Evolutionary conservation across 805 yeast genomes (phyloP).

Genomic region (Scheffersomyces coipomensis): DNA sequence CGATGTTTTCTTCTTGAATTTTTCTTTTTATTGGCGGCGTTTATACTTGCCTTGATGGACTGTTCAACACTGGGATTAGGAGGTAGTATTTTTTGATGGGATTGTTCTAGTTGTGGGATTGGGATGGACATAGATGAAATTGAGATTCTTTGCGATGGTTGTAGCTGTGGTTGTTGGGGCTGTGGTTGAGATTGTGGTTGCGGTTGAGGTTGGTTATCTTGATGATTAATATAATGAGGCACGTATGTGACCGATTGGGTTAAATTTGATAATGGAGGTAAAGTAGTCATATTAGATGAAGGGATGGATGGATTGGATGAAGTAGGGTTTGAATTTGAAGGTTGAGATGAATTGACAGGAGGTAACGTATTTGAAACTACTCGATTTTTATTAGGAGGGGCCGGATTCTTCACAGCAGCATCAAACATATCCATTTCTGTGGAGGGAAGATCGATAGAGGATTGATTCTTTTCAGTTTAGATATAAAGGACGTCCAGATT

Average conservation of each 20-base stretch:
- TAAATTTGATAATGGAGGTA: not conserved
- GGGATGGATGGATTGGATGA: not conserved
- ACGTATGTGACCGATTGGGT: not conserved
- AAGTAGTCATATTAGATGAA: not conserved
- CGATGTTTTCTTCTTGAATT: conserved; percentile 58
- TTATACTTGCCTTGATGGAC: conserved; percentile 1
- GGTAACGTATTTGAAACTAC: not conserved
- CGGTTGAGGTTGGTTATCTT: conserved; percentile 5
- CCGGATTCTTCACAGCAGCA: conserved; percentile 31
- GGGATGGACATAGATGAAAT: not conserved
- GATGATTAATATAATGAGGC: not conserved
- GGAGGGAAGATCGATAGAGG: too few species aligned
- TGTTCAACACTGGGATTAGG: conserved; percentile 3
- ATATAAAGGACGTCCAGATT: too few species aligned
- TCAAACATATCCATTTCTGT: conserved; percentile 21
- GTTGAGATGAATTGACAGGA: not conserved
- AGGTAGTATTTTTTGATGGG: not conserved
- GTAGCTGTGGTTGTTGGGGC: conserved; percentile 13
- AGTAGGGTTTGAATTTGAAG: not conserved
- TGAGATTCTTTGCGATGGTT: conserved; percentile 6
- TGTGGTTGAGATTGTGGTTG: not conserved
- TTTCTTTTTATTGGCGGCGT: conserved; percentile 24
- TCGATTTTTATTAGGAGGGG: conserved; percentile 27
- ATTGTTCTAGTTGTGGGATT: conserved; percentile 4
- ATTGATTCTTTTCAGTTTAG: too few species aligned